phyloP scores from a whole-genome alignment of 129 eudicot species.

The Saussurea involucrata region DNA sequence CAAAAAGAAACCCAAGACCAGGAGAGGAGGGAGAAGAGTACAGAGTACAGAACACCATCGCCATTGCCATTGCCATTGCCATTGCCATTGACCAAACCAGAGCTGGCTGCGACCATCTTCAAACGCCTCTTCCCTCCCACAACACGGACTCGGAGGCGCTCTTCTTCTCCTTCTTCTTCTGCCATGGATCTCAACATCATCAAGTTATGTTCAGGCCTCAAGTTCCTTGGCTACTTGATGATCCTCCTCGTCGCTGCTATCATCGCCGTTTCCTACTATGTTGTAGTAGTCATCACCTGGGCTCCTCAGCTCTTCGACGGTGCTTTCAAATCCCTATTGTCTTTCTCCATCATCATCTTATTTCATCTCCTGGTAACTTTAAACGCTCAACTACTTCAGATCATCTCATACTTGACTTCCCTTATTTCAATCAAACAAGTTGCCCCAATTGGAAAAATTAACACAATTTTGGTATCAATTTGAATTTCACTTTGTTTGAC shows the following conservation, averaged over 20 bases:
- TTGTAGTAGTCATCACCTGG: constrained; percentile 61
- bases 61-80: too few species aligned
- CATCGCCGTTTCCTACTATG: constrained; percentile 59
- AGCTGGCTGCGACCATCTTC: constrained; percentile 50
- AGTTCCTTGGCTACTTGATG: constrained; percentile 74
- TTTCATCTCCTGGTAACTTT: constrained; percentile 60
- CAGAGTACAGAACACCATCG: background rate
- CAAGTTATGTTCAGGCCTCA: constrained; percentile 73
- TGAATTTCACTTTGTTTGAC: background rate
- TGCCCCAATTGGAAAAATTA: background rate
- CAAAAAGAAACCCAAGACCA: too few species aligned
- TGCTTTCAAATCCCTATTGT: constrained; percentile 35
- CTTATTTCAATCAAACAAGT: background rate
- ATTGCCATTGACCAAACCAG: background rate
- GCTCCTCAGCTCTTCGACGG: constrained; percentile 52
- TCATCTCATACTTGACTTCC: background rate
- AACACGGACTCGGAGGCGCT: constrained; percentile 12
- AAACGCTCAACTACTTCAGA: background rate
- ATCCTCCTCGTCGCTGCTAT: constrained; percentile 58
- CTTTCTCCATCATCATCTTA: constrained; percentile 32
- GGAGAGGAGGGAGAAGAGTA: background rate
- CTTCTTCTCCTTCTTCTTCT: background rate
- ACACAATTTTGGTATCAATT: too few species aligned
- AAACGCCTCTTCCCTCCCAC: constrained; percentile 61
- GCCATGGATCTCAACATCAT: constrained; percentile 59